Base-by-base conservation (phyloP, 2,329 filamentous ascomycete species). In the Corynespora cassiicola region DNA sequence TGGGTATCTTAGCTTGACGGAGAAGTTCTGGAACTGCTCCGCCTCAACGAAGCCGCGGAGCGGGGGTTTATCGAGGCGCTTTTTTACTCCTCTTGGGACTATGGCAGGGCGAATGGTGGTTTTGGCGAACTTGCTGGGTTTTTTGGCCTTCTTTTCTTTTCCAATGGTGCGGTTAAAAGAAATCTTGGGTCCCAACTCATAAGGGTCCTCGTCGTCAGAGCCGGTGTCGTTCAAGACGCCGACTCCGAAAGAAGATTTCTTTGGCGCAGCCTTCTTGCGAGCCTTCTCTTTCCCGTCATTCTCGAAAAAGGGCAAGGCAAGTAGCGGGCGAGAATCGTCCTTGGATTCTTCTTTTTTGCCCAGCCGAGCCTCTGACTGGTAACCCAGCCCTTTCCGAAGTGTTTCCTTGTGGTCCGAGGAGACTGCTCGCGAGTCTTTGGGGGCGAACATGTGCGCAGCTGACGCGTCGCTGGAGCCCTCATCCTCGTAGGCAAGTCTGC, bases 161-260 rank as follows among this genome's bases (percentile, higher is more conserved):
- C 89, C 90, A 43, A 96, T 82, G 5, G 86, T 78, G 25, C 85
- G 82, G 55, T 88, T 95, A 68, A 95, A 96, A 9, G 86, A 89
- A 63, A 96, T 95, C 52, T 84, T 86, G 0, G 94, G 94, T 0
- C 92, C 92, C 36, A 97, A 85, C 41, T 92, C 88, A 62, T 96
- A 97, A 0, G 90, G 88, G 58, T 96, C 91, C 56, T 97, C 94
- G 29, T 96, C 91, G 52, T 97, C 94, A 4, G 92, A 96, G 8
- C 90, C 91, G 14, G 86, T 94, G 52, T 96, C 92, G 56, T 97
- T 96, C 29, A 97, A 71, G 2, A 96, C 77, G 0, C 92, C 92
- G 10, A 96, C 85, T 0, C 92, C 92, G 49, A 97, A 89, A 0
- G 87, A 89, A 3, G 86, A 82, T 58, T 85, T 86, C 39, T 82